Base-by-base conservation (phyloP, 306 rosid genomes). In the Quercus parvula region DNA sequence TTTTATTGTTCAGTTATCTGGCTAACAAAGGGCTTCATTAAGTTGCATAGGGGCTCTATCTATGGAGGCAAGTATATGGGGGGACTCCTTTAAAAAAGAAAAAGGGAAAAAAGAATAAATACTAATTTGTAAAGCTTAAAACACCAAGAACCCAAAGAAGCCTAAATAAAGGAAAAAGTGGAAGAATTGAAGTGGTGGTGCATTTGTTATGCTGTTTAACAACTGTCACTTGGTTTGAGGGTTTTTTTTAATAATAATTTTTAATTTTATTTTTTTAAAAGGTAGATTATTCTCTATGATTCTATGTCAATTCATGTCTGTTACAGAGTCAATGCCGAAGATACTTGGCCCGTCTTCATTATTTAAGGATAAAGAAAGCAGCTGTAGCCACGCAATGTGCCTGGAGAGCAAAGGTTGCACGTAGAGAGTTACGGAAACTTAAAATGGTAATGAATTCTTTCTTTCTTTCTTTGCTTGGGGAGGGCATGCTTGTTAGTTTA, bases 341-440 rank as follows among this genome's bases (percentile, higher is more conserved):
- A 79, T 75, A 85, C 80, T 71, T 78, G 46, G 85, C 84, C 7
- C 83, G 15, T 73, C 24, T 20, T 70, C 74, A 57, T 56, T 92
- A 52, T 84, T 8, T 75, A 79, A 83, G 74, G 78, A 56, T 85
- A 57, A 93, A 72, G 84, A 89, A 82, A 83, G 92, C 92, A 71
- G 75, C 92, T 44, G 70, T 95, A n/a, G 31, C 49, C 41, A 71
- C 77, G 59, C 99, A 95, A 78, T 90, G 97, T 86, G 81, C 79
- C 55, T 83, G 90, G 89, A 90, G 99, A 75, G 86, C 85, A 83
- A 84, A 85, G 79, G 79, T 74, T 70, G 99, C 99, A 46, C 89
- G 88, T 12, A 86, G 78, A 81, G 95, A 90, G 82, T 81, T 93
- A 78, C 84, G 86, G 75, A 88, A 84, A 79, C 98, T 93, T 80